These are phyloP conservation scores for Aspergillus caelatus DNA, from an alignment of 2,329 filamentous ascomycete genomes.

Conservation along the genomic window DNA sequence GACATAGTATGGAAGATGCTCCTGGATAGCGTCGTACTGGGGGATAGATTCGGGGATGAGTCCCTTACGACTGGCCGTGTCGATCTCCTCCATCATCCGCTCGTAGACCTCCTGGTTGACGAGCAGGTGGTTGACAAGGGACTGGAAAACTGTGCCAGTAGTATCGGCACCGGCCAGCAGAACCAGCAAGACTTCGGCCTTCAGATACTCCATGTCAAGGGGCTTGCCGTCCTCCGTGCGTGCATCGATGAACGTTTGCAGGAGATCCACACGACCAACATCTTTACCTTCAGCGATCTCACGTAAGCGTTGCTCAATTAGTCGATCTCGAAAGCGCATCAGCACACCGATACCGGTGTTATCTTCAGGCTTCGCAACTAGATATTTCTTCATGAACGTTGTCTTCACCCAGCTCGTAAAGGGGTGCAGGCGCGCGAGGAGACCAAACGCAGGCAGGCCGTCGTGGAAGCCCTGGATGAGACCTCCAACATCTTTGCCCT, in stretches of 20 bases:
- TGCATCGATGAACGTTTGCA: conserved; percentile 55
- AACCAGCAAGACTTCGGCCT: conserved; percentile 56
- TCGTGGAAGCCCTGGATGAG: conserved; percentile 60
- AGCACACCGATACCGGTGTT: conserved; percentile 58
- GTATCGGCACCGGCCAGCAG: conserved; percentile 57
- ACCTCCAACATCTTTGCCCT: conserved; percentile 55
- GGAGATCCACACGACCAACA: conserved; percentile 52
- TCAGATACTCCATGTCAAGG: conserved; percentile 55
- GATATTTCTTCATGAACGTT: conserved; percentile 55
- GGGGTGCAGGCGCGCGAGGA: conserved; percentile 56
- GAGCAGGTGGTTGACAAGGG: conserved; percentile 50
- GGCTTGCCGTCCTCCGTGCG: conserved; percentile 50
- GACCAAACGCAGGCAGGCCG: conserved; percentile 54
- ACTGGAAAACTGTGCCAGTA: conserved; percentile 55
- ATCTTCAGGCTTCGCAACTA: conserved; percentile 58
- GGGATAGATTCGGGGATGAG: conserved; percentile 35
- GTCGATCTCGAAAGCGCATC: conserved; percentile 60
- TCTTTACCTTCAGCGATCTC: conserved; percentile 53
- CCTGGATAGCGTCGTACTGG: conserved; percentile 48
- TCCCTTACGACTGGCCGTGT: conserved; percentile 37
- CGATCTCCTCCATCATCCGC: conserved; percentile 53
- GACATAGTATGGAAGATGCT: conserved; percentile 51
- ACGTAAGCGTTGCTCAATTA: conserved; percentile 52
- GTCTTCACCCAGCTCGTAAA: conserved; percentile 60
- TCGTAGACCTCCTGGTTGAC: conserved; percentile 45